A percentile compares a stretch with the other conserved stretches of the same genome.
Conservation (phyloP, 129 eudicot species). For the Artemisia argyi region DNA sequence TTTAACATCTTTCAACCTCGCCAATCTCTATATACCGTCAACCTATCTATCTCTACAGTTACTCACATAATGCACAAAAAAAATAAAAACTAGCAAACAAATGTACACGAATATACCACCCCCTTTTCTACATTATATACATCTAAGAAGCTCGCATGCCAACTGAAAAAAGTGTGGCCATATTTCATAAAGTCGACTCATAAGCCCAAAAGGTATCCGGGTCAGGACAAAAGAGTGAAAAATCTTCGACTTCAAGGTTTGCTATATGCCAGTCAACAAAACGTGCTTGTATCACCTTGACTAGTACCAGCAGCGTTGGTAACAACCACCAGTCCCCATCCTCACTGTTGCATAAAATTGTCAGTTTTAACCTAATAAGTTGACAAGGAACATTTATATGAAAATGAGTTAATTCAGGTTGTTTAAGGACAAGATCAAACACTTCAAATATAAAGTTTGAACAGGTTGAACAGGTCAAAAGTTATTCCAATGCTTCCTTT, state of each 20-base stretch:
- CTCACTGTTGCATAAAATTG: constrained; percentile 47
- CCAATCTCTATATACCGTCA: constrained; percentile 22
- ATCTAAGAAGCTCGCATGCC: constrained; percentile 25
- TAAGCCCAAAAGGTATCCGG: constrained; percentile 95
- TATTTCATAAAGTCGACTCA: constrained; percentile 53
- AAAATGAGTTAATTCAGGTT: too few species aligned
- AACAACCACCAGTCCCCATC: constrained; percentile 90
- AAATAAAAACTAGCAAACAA: neutral
- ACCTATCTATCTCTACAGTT: constrained; percentile 28
- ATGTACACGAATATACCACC: constrained; percentile 39
- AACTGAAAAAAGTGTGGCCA: constrained; percentile 25
- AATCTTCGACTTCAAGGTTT: constrained; percentile 78
- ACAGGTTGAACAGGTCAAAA: neutral
- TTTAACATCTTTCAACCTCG: neutral
- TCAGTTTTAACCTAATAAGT: neutral
- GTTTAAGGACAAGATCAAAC: neutral
- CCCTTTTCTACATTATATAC: constrained; percentile 49
- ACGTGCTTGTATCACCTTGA: constrained; percentile 81
- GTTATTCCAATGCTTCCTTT: too few species aligned
- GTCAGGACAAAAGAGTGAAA: constrained; percentile 83
- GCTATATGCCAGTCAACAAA: constrained; percentile 93
- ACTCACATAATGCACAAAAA: constrained; percentile 27
- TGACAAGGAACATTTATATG: too few species aligned
- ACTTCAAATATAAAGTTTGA: neutral
- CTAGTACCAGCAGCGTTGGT: constrained; percentile 61